Percentiles rank a stretch among this genome's conserved stretches.
These are phyloP conservation scores for Pseudocercospora pini-densiflorae DNA, from an alignment of 2,329 filamentous ascomycete species.

Conservation along the genomic window DNA sequence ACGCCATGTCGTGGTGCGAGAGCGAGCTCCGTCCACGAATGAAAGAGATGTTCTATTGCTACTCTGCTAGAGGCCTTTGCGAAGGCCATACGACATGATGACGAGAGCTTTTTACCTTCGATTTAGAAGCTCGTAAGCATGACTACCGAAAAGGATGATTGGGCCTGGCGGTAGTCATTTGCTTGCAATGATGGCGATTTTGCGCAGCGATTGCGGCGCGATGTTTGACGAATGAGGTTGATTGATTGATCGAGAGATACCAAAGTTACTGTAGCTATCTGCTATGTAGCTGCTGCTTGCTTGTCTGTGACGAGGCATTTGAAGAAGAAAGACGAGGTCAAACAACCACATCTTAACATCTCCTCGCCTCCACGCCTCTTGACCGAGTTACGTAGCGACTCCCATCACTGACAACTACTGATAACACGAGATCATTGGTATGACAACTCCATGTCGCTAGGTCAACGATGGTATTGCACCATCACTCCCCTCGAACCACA, in stretches of 20 bases:
- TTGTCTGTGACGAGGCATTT: not conserved
- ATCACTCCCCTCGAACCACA: too few relatives aligned
- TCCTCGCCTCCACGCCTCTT: too few relatives aligned
- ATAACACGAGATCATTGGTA: too few relatives aligned
- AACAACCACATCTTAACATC: not conserved
- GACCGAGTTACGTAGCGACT: too few relatives aligned
- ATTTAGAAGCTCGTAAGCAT: not conserved
- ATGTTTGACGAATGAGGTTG: not conserved
- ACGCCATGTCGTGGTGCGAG: not conserved
- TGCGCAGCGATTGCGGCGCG: not conserved
- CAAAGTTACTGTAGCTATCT: constrained; percentile 1
- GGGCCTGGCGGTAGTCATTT: not conserved
- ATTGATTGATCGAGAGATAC: constrained; percentile 3
- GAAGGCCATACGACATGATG: not conserved
- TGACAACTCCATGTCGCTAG: too few relatives aligned
- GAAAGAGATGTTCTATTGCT: not conserved
- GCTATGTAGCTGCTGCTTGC: not conserved
- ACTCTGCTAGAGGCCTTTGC: constrained; percentile 4
- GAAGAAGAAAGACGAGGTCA: not conserved
- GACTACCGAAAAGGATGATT: not conserved
- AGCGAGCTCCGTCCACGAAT: constrained; percentile 1
- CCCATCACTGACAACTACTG: too few relatives aligned
- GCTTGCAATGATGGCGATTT: not conserved
- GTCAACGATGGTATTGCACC: too few relatives aligned
- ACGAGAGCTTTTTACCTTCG: not conserved